Evolutionary conservation across 192 early-diverging fungal species (phyloP).

Genomic region (Thoreauomyces humboldtii): DNA sequence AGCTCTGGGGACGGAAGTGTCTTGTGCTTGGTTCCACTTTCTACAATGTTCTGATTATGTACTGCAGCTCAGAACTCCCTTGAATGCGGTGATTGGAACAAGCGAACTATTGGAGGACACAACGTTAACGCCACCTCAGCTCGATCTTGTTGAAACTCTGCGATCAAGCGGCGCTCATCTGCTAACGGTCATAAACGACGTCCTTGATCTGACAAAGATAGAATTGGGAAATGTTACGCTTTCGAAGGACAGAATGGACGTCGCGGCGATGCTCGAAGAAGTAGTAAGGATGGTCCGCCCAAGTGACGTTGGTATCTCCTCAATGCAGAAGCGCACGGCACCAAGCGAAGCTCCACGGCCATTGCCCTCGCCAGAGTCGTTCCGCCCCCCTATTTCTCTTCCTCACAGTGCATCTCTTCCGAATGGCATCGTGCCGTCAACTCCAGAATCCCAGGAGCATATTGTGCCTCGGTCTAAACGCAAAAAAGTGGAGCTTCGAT

Average conservation of each 20-base stretch:
- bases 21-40: no score
- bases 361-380: neutral
- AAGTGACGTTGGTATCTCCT: conserved; percentile 3
- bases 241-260: neutral
- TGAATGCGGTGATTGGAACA: conserved; percentile 15
- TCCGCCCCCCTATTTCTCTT: no score
- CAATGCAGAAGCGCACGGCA: neutral
- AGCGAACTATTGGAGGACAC: conserved; percentile 13
- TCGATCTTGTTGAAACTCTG: neutral
- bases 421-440: no score
- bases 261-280: conserved; percentile 4
- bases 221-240: conserved; percentile 14
- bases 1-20: no score
- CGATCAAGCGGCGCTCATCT: neutral
- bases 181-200: conserved; percentile 16
- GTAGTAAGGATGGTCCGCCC: conserved; percentile 3
- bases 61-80: neutral
- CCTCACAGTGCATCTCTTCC: no score
- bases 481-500: conserved; percentile 1
- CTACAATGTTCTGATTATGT: no score
- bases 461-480: neutral
- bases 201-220: conserved; percentile 19
- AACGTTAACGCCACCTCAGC: neutral
- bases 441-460: neutral
- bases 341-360: neutral